Conservation (phyloP, 2,329 filamentous ascomycete species). For the Aureobasidium sp. region DNA sequence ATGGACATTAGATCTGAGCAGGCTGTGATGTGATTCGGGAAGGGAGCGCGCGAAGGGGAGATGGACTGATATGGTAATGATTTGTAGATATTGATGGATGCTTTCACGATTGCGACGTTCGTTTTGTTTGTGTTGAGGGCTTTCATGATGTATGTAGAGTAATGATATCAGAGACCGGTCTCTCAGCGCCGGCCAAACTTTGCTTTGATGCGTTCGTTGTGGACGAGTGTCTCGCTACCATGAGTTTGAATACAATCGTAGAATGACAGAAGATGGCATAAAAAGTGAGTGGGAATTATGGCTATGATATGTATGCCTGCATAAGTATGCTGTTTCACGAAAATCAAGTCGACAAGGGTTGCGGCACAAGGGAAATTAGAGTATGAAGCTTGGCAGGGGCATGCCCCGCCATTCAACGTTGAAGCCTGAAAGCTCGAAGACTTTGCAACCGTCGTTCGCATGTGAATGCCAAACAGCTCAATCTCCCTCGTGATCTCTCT, state of each 20-base stretch:
- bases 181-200: too few relatives aligned
- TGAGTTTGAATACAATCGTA: too few relatives aligned
- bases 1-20: background rate
- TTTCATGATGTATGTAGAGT: background rate
- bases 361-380: background rate
- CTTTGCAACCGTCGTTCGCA: background rate
- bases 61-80: background rate
- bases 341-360: background rate
- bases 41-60: too few relatives aligned
- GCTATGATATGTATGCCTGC: background rate
- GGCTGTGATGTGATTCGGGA: background rate
- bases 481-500: background rate
- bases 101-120: background rate
- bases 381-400: background rate
- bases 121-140: background rate
- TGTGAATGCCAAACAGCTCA: background rate
- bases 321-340: background rate
- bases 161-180: background rate
- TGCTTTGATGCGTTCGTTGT: too few relatives aligned
- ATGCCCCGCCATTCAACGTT: background rate
- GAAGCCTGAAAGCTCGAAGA: background rate
- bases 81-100: background rate
- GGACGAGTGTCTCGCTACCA: too few relatives aligned
- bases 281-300: too few relatives aligned
- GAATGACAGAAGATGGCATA: too few relatives aligned